A percentile compares a stretch with the other conserved stretches of the same genome.
phyloP scores from a whole-genome alignment of 139 green algal genomes.

The Mesotaenium endlicherianum region DNA sequence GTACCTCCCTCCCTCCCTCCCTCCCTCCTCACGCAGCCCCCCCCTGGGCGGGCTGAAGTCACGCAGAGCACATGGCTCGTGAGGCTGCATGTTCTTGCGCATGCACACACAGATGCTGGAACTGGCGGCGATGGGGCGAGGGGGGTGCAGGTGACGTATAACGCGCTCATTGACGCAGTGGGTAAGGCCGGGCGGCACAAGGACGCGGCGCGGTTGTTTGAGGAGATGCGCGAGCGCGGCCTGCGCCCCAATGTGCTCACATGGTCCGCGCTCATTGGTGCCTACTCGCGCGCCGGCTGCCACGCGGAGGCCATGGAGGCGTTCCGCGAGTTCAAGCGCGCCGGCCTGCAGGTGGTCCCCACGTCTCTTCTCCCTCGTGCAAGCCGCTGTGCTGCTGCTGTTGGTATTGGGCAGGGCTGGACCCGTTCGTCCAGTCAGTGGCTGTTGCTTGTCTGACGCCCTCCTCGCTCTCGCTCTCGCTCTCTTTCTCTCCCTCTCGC shows the following conservation, averaged over 20 bases:
- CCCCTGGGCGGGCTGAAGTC: too few relatives aligned
- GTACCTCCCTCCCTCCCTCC: too few relatives aligned
- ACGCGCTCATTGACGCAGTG: constrained; percentile 27
- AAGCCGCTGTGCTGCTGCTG: too few relatives aligned
- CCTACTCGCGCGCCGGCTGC: constrained; percentile 10
- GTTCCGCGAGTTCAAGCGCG: not conserved
- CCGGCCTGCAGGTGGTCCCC: constrained; percentile 18
- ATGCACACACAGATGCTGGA: too few relatives aligned
- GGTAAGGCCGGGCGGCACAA: not conserved
- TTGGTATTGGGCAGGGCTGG: not conserved
- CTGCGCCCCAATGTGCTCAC: constrained; percentile 43
- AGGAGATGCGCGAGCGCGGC: constrained; percentile 23
- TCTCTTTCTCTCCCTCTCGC: too few relatives aligned
- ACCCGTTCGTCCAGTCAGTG: not conserved
- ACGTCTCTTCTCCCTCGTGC: too few relatives aligned
- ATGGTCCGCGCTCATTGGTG: constrained; percentile 9
- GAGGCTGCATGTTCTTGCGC: too few relatives aligned
- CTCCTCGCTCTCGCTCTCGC: too few relatives aligned
- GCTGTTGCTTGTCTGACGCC: not conserved
- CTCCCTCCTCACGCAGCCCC: too few relatives aligned
- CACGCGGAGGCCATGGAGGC: constrained; percentile 24
- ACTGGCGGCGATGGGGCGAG: not conserved
- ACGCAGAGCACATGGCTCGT: too few relatives aligned
- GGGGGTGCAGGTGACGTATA: constrained; percentile 20
- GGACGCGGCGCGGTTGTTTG: constrained; percentile 33